Evolutionary conservation across 2,329 filamentous ascomycete genomes (phyloP).

Genomic region (Orbilia javanica): DNA sequence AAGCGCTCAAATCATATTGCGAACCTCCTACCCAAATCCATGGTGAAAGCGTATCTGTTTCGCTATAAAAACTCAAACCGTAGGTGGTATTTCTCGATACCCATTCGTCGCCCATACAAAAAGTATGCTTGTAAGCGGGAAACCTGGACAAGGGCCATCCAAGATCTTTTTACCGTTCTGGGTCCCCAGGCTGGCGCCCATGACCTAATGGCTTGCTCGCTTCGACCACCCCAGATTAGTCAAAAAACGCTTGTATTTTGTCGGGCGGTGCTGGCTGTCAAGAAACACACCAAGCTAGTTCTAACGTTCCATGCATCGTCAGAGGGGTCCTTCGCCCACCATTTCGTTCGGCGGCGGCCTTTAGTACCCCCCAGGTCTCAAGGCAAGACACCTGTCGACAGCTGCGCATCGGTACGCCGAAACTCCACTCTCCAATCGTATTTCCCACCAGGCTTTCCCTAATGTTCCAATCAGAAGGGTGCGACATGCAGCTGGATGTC

Average conservation of each 20-base stretch:
- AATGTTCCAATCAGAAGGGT: slow-evolving; percentile 31
- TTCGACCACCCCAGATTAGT: slow-evolving; percentile 54
- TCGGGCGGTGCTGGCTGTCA: slow-evolving; percentile 25
- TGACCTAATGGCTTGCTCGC: slow-evolving; percentile 52
- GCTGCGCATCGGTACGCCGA: slow-evolving; percentile 10
- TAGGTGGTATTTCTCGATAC: slow-evolving; percentile 9
- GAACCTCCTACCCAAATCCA: slow-evolving; percentile 24
- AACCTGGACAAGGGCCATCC: slow-evolving; percentile 10
- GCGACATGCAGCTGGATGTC: slow-evolving; percentile 54
- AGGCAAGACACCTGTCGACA: slow-evolving; percentile 38
- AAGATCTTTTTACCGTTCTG: slow-evolving; percentile 24
- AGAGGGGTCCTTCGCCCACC: not conserved
- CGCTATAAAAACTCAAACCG: slow-evolving; percentile 18
- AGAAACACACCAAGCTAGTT: slow-evolving; percentile 14
- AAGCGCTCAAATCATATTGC: slow-evolving; percentile 26
- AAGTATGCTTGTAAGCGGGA: slow-evolving; percentile 15
- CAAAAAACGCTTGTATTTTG: slow-evolving; percentile 12
- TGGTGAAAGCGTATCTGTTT: not conserved
- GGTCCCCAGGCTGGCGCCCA: slow-evolving; percentile 37
- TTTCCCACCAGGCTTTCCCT: slow-evolving; percentile 16
- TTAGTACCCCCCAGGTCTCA: slow-evolving; percentile 23
- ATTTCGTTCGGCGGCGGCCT: not conserved
- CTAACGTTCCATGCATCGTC: slow-evolving; percentile 31
- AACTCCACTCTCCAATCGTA: slow-evolving; percentile 11
- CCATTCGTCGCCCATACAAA: not conserved